Evolutionary conservation across 2,329 filamentous ascomycete genomes (phyloP), one percentile per base, ranked within the genome.

Genomic region (Rhexocercosporidium sp.): DNA sequence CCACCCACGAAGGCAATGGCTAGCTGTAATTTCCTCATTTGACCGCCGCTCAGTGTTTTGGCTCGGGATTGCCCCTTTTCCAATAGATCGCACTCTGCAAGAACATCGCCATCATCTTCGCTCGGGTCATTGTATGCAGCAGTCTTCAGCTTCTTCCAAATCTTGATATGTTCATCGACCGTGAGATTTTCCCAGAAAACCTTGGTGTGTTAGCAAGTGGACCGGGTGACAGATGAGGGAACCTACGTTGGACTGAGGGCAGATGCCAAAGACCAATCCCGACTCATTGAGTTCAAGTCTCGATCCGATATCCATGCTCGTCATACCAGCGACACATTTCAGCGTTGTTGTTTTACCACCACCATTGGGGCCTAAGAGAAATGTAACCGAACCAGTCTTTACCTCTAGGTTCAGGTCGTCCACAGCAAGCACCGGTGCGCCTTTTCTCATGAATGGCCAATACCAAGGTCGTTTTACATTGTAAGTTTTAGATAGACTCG

Each of bases 1-100:
- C 87, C 88, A 63, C 89, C 89, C 4, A 87, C 89, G 69, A 91
- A 88, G 84, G 90, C 89, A 81, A 90, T 88, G 1, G 88, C 88
- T 20, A 91, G 79, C 75, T 91, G 88, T 9, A 90, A 81, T 73
- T 90, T 91, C 34, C 88, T 81, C 78, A 90, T 90, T 74, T 91
- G 88, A 2, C 88, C 88, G 46, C 89, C 88, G 59, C 87, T 90
- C 11, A 91, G 78, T 3, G 86, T 88, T 68, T 82, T 82, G 0
- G 87, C 83, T 57, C 78, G 79, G 3, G 88, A 85, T 37, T 83
- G 81, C 7, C 83, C 75, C 76, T 91, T 91, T 65, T 84, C 81
- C 3, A 81, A 79, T 5, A 91, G 79, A 75, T 90, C 88, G 73
- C 88, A 90, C 44, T 83, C 83, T 4, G 76, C 78, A 46, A 88